Evolutionary conservation across 2,329 filamentous ascomycete genomes (phyloP).

Genomic region (Arthrobotrys sphaeroides): DNA sequence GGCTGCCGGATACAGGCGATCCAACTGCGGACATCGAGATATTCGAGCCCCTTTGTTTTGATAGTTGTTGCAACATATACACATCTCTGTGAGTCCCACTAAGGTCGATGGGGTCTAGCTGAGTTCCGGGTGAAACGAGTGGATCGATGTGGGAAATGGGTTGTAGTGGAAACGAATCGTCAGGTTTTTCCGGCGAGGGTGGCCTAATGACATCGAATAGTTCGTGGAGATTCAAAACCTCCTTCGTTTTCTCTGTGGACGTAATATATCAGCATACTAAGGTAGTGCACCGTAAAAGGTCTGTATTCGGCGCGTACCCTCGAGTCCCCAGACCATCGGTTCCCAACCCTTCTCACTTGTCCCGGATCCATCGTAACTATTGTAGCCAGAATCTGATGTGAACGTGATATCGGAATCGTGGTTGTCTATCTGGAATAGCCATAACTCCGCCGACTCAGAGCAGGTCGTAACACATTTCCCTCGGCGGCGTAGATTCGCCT

Average conservation of each 20-base stretch:
- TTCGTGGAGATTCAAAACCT: constrained; percentile 33
- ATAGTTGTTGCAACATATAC: constrained; percentile 46
- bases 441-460: constrained; percentile 37
- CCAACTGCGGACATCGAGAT: constrained; percentile 16
- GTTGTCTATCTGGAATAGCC: constrained; percentile 45
- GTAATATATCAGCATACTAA: neutral
- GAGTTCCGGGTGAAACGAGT: constrained; percentile 25
- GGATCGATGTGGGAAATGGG: constrained; percentile 19
- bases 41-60: constrained; percentile 35
- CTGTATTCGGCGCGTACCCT: constrained; percentile 18
- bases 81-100: constrained; percentile 50
- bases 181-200: neutral
- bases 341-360: constrained; percentile 48
- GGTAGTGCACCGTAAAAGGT: too few relatives aligned
- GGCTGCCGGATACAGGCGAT: constrained; percentile 30
- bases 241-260: constrained; percentile 38
- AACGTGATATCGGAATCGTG: constrained; percentile 38
- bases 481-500: constrained; percentile 41
- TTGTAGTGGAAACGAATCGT: constrained; percentile 28
- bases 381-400: constrained; percentile 47
- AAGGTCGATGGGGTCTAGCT: constrained; percentile 47
- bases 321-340: constrained; percentile 45
- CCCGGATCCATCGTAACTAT: constrained; percentile 48
- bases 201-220: constrained; percentile 39
- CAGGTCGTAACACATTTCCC: constrained; percentile 49